These are phyloP conservation scores for Aegle marmelos DNA, from an alignment of 345 rosid genomes.

Conservation along the genomic window DNA sequence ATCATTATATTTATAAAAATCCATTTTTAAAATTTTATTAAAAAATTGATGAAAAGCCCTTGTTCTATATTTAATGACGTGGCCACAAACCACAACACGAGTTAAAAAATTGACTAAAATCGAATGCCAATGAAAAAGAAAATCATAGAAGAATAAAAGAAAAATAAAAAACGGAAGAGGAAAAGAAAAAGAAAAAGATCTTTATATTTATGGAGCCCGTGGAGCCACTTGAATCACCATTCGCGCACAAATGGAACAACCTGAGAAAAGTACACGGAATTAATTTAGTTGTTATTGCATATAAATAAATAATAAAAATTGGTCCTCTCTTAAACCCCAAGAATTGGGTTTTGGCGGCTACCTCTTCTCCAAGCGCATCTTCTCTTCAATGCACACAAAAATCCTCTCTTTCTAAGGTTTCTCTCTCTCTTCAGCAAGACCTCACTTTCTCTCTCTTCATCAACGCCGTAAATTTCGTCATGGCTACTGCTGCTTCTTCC, in stretches of 20 bases:
- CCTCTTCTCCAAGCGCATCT: conserved; percentile 28
- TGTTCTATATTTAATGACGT: too few species aligned
- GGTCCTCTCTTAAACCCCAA: conserved; percentile 31
- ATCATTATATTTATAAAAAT: too few species aligned
- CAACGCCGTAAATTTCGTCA: conserved; percentile 27
- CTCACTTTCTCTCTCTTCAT: conserved; percentile 13
- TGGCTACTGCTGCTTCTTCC: conserved; percentile 46
- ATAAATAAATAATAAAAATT: neutral
- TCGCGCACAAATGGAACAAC: neutral
- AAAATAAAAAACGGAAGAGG: too few species aligned
- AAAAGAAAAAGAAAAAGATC: neutral
- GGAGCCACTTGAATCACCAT: conserved; percentile 15
- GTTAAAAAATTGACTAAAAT: neutral
- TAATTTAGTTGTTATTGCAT: neutral
- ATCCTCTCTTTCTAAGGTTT: conserved; percentile 35
- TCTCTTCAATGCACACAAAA: neutral
- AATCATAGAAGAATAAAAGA: neutral
- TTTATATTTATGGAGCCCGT: neutral
- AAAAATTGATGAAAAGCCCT: neutral
- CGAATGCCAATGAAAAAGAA: neutral
- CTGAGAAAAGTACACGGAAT: neutral
- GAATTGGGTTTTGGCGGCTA: conserved; percentile 46
- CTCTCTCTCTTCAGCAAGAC: neutral
- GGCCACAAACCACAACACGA: too few species aligned
- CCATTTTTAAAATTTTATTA: too few species aligned